Conservation (phyloP, 352 stramenopile genomes). For the Sclerospora graminicola region DNA sequence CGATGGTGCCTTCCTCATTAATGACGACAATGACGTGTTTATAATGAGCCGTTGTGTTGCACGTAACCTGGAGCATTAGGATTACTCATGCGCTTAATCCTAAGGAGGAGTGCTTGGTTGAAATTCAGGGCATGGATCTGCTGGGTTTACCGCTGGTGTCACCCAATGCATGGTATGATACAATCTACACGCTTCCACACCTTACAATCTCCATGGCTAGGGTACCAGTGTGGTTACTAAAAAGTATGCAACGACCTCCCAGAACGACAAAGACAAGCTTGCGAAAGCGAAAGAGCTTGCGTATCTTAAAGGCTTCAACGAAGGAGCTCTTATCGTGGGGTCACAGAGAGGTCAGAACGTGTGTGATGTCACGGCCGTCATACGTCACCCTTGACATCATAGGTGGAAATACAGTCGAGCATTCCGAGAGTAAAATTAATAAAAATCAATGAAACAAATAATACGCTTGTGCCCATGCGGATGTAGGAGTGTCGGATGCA, state of each 20-base stretch:
- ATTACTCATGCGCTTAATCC: constrained; percentile 83
- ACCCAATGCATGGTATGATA: constrained; percentile 95
- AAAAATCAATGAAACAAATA: too few species aligned
- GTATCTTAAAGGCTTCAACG: constrained; percentile 99
- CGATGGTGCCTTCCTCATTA: constrained; percentile 95
- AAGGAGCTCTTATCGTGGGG: constrained; percentile 96
- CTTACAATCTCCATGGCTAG: constrained; percentile 99
- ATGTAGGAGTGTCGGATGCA: too few species aligned
- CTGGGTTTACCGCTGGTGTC: constrained; percentile 92
- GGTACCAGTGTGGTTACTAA: constrained; percentile 98
- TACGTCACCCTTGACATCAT: too few species aligned
- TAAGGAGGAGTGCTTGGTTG: constrained; percentile 79
- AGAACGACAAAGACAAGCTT: constrained; percentile 99
- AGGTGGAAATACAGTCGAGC: too few species aligned
- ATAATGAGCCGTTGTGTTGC: constrained; percentile 91
- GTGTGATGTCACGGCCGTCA: constrained; percentile 96
- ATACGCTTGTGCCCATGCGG: too few species aligned
- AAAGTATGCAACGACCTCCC: constrained; percentile 94
- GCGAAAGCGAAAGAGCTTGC: constrained; percentile 96
- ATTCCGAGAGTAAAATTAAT: too few species aligned
- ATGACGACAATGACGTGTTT: constrained; percentile 91
- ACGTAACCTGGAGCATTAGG: constrained; percentile 93
- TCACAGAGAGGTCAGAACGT: constrained; percentile 95
- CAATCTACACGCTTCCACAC: constrained; percentile 98
- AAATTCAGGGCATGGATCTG: constrained; percentile 94